Percentiles rank a stretch among this genome's conserved stretches.
phyloP scores from a whole-genome alignment of 768 basidiomycete genomes.

The Suillus lakei region DNA sequence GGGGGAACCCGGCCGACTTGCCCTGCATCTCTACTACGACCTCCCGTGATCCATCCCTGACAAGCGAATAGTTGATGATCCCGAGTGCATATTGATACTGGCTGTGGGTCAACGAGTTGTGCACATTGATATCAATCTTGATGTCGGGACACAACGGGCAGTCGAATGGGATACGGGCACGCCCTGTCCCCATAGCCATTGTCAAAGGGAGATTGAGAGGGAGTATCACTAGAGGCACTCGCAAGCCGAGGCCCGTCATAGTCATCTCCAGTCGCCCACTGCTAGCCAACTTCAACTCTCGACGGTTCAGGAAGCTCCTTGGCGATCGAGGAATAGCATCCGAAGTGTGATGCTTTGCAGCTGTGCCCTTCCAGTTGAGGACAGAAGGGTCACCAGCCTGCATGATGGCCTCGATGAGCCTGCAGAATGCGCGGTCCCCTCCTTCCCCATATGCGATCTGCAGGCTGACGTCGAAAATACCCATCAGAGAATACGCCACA shows the following conservation, averaged over 20 bases:
- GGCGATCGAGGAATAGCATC: neutral
- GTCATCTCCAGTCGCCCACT: neutral
- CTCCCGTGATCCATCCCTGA: neutral
- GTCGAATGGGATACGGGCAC: neutral
- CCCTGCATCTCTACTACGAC: neutral
- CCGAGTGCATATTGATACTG: neutral
- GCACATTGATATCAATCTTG: neutral
- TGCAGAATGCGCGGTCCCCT: slow-evolving; percentile 13
- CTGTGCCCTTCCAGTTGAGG: slow-evolving; percentile 8
- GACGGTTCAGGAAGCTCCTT: neutral
- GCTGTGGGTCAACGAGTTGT: neutral
- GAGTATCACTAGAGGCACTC: neutral
- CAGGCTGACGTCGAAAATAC: slow-evolving; percentile 18
- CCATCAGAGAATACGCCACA: slow-evolving; percentile 21
- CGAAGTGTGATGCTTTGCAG: neutral
- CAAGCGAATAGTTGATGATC: neutral
- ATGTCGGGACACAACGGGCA: neutral
- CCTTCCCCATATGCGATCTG: slow-evolving; percentile 24
- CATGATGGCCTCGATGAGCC: slow-evolving; percentile 15
- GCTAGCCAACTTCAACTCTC: neutral
- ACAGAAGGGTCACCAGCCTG: slow-evolving; percentile 8
- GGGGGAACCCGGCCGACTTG: neutral
- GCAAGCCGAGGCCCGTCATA: neutral
- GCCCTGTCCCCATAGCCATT: neutral
- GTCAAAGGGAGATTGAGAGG: neutral